phyloP scores from a whole-genome alignment of 192 early-diverging fungal species.

The Rhizoclosmatium globosum region DNA sequence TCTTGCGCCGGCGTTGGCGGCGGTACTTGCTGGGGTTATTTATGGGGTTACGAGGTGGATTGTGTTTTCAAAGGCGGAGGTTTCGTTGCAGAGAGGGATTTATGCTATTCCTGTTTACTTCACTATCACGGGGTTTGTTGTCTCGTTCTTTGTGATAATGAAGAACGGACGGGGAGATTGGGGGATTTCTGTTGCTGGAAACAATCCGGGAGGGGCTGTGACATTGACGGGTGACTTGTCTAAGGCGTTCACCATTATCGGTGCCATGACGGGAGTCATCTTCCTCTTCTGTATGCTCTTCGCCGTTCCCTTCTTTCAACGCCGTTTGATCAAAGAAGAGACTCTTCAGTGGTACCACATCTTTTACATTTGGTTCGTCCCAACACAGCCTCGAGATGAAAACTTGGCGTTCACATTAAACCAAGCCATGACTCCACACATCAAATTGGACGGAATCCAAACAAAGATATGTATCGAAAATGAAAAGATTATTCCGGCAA shows the following conservation, averaged over 20 bases:
- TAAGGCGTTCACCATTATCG: slow-evolving; percentile 50
- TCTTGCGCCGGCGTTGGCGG: too few species aligned
- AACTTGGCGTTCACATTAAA: slow-evolving; percentile 23
- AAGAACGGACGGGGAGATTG: too few species aligned
- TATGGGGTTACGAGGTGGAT: too few species aligned
- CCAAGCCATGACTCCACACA: background rate
- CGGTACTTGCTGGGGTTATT: too few species aligned
- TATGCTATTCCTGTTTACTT: too few species aligned
- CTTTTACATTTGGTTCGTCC: slow-evolving; percentile 64
- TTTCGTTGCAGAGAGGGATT: too few species aligned
- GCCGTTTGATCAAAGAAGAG: slow-evolving; percentile 71
- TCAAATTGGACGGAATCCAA: slow-evolving; percentile 17
- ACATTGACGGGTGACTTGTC: background rate
- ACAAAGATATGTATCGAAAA: background rate
- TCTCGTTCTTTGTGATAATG: slow-evolving; percentile 73
- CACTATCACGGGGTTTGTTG: too few species aligned
- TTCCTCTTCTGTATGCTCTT: too few species aligned
- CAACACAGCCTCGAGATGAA: slow-evolving; percentile 48
- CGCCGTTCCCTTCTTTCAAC: slow-evolving; percentile 59
- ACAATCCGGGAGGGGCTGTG: background rate
- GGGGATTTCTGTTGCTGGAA: too few species aligned
- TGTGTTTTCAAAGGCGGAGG: too few species aligned
- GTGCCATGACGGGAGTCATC: too few species aligned
- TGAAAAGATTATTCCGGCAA: too few species aligned
- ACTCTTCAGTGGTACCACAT: slow-evolving; percentile 78